Percentiles rank a stretch among this genome's conserved stretches.
These are phyloP conservation scores for Nowakowskiella sp. DNA, from an alignment of 192 early-diverging fungal species.

Conservation along the genomic window DNA sequence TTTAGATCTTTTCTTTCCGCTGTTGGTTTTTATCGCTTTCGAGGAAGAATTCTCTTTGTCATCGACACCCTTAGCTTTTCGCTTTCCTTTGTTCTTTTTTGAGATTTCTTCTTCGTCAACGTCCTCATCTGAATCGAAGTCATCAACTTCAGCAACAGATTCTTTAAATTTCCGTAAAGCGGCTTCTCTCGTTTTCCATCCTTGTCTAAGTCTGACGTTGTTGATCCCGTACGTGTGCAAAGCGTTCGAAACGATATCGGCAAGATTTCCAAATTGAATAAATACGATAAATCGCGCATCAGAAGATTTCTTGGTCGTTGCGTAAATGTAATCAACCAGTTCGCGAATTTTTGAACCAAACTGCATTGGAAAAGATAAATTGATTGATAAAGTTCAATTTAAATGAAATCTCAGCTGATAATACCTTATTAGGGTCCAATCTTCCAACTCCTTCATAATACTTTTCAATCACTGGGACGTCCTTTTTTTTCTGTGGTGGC, in stretches of 20 bases:
- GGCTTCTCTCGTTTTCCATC: constrained; percentile 1
- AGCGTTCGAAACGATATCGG: constrained; percentile 6
- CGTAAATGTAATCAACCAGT: constrained; percentile 4
- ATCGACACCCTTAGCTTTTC: too few relatives aligned
- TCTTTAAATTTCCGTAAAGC: constrained; percentile 8
- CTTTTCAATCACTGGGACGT: too few relatives aligned
- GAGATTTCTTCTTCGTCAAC: background rate
- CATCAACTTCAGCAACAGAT: background rate
- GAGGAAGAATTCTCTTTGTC: too few relatives aligned
- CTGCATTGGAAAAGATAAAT: too few relatives aligned
- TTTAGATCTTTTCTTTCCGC: too few relatives aligned
- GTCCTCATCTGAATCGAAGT: background rate
- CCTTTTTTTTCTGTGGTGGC: too few relatives aligned
- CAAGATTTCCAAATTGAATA: constrained; percentile 8
- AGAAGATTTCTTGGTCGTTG: background rate
- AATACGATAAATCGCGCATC: constrained; percentile 6
- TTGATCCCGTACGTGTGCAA: constrained; percentile 11
- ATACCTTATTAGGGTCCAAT: too few relatives aligned
- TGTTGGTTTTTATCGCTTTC: too few relatives aligned
- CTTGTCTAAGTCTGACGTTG: constrained; percentile 6
- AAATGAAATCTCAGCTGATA: too few relatives aligned
- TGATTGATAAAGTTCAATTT: too few relatives aligned
- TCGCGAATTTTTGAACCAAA: constrained; percentile 17
- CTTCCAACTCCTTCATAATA: too few relatives aligned
- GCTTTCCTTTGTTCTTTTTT: constrained; percentile 4